These are phyloP conservation scores for Eucalyptus brandiana DNA, from an alignment of 345 rosid species.

Conservation along the genomic window DNA sequence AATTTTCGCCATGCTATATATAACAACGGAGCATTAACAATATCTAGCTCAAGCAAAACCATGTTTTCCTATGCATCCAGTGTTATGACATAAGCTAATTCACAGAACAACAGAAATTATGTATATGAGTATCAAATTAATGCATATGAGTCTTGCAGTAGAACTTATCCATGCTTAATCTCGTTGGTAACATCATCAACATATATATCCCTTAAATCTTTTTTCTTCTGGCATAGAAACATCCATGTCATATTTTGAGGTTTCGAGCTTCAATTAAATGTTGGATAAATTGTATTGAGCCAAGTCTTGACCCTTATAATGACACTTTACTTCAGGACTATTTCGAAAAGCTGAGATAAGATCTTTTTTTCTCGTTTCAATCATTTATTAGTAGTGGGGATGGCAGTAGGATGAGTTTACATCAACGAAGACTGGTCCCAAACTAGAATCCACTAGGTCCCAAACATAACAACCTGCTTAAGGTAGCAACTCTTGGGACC, in stretches of 20 bases:
- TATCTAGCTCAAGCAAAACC: not conserved
- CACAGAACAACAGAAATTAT: not conserved
- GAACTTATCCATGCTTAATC: not conserved
- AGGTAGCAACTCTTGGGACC: too few species aligned
- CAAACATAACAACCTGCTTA: too few species aligned
- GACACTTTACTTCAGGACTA: not conserved
- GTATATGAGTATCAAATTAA: not conserved
- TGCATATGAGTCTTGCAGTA: not conserved
- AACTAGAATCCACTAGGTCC: too few species aligned
- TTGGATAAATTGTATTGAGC: not conserved
- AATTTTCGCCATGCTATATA: not conserved
- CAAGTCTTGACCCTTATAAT: not conserved
- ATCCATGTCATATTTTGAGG: not conserved
- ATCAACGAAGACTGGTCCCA: accelerated
- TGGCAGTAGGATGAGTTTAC: accelerated
- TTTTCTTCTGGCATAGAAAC: not conserved
- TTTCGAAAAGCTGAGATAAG: accelerated
- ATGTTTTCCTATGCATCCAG: not conserved
- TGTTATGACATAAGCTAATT: not conserved
- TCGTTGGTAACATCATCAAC: not conserved
- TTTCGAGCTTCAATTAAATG: not conserved
- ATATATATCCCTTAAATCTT: not conserved
- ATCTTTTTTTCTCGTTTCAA: not conserved
- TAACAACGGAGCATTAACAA: not conserved
- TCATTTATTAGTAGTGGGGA: too few species aligned